Base-by-base conservation (phyloP, 352 stramenopile genomes). In the Phytophthora pseudosyringae region DNA sequence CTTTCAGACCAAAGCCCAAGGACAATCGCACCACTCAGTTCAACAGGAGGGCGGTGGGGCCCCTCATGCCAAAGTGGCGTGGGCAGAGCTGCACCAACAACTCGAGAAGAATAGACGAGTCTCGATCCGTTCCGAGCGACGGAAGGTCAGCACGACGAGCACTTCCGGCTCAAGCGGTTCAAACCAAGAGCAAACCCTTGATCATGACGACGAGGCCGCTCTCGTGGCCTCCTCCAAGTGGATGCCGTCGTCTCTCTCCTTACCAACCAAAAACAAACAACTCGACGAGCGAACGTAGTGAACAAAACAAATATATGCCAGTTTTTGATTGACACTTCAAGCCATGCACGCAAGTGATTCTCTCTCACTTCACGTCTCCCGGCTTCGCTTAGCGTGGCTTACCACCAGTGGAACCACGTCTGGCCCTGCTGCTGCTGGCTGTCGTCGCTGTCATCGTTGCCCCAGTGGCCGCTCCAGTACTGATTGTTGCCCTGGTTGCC, bases 141-240 rank as follows among this genome's bases (percentile, higher is more conserved):
- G 33, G 31, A 32, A 45, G 1, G 6, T 49, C 38, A 43, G 26
- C 45, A 54, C 35, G 9, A 28, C 25, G 3, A 70, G 32, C 28
- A 47, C 43, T 10, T 2, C 21, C 21, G 7, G 13, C 3, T 65
- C 40, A 9, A 70, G 46, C n/a, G 40, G 53, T 36, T 62, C 56
- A 16, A 48, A 26, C 10, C 13, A 15, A 7, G 12, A 38, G 5
- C 31, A 48, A 52, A 21, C 44, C 3, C 16, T 31, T 9, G 21
- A 60, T 31, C 15, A 10, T 25, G 31, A 64, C 15, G 31, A 64
- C 9, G 67, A 87, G 12, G 50, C 64, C 28, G 62, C 67, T 28
- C 65, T 88, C 3, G 47, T 81, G 11, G 71, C 78, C 7, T 86
- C 80, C n/a, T 85, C 76, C 5, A 67, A 66, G 29, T 89, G 80